These are phyloP conservation scores for Leccinum fibrillosum DNA, from an alignment of 768 basidiomycete species.

Conservation along the genomic window DNA sequence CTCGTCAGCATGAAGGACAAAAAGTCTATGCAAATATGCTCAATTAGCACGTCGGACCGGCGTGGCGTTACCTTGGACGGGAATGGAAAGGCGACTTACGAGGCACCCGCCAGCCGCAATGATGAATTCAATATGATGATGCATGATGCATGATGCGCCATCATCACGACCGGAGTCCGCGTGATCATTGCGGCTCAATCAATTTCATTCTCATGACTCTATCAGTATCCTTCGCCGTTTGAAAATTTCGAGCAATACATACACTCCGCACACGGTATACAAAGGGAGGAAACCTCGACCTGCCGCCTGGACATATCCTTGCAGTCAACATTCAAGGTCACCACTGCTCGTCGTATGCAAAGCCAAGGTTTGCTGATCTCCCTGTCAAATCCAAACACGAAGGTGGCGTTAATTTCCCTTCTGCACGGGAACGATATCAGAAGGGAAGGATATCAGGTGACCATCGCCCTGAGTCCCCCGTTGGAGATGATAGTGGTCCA, in stretches of 20 bases:
- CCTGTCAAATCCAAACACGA: slow-evolving; percentile 26
- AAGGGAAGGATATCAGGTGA: slow-evolving; percentile 30
- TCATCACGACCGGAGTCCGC: slow-evolving; percentile 9
- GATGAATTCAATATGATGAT: background rate
- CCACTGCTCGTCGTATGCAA: background rate
- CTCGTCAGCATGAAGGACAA: background rate
- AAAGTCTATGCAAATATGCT: slow-evolving; percentile 2
- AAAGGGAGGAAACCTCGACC: slow-evolving; percentile 28
- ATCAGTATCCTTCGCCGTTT: slow-evolving; percentile 15
- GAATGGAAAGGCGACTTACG: slow-evolving; percentile 3
- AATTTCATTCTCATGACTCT: slow-evolving; percentile 21
- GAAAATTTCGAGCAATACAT: slow-evolving; percentile 28
- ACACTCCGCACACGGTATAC: slow-evolving; percentile 25
- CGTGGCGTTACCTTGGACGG: slow-evolving; percentile 14
- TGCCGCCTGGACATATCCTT: slow-evolving; percentile 25
- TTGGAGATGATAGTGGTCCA: background rate
- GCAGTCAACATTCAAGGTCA: background rate
- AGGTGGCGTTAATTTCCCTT: slow-evolving; percentile 17
- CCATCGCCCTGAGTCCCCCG: slow-evolving; percentile 27
- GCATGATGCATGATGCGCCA: background rate
- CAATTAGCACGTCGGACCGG: background rate
- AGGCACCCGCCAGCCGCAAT: background rate
- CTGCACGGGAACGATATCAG: slow-evolving; percentile 27
- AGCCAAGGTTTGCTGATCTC: slow-evolving; percentile 9
- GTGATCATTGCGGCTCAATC: slow-evolving; percentile 15